Evolutionary conservation across 495 filamentous ascomycete species (phyloP).

Genomic region (Xylaria castorea): DNA sequence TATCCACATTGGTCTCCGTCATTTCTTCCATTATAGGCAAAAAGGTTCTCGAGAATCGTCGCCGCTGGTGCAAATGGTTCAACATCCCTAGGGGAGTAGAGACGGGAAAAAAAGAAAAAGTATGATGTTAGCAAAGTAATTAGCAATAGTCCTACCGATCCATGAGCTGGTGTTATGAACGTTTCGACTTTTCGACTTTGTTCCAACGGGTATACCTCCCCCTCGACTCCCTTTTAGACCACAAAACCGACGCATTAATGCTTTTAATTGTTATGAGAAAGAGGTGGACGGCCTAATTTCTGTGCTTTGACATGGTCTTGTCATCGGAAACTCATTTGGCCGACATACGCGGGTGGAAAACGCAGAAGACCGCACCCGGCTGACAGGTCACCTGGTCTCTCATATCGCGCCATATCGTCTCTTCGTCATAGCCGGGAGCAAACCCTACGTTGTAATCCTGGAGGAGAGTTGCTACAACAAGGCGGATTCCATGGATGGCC

Average conservation of each 20-base stretch:
- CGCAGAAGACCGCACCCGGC: constrained; percentile 28
- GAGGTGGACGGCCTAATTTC: background rate
- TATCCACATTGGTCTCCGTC: background rate
- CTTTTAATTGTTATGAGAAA: background rate
- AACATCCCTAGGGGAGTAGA: background rate
- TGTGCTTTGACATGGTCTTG: background rate
- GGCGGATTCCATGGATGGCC: constrained; percentile 47
- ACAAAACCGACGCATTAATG: background rate
- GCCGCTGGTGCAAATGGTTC: background rate
- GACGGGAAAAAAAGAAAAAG: background rate
- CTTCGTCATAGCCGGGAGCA: constrained; percentile 30
- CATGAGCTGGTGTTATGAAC: background rate
- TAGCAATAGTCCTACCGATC: background rate
- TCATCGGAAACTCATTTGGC: background rate
- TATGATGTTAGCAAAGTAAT: background rate
- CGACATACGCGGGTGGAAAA: constrained; percentile 18
- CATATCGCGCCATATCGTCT: constrained; percentile 33
- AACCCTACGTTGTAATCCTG: constrained; percentile 50
- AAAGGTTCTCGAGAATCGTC: background rate
- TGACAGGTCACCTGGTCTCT: constrained; percentile 32
- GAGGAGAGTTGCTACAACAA: constrained; percentile 48
- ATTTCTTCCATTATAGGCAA: background rate
- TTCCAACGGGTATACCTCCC: constrained; percentile 1
- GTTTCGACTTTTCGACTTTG: background rate
- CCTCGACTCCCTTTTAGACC: background rate